Base-by-base conservation (phyloP, 2,329 filamentous ascomycete species). In the Trichophaea hybrida region DNA sequence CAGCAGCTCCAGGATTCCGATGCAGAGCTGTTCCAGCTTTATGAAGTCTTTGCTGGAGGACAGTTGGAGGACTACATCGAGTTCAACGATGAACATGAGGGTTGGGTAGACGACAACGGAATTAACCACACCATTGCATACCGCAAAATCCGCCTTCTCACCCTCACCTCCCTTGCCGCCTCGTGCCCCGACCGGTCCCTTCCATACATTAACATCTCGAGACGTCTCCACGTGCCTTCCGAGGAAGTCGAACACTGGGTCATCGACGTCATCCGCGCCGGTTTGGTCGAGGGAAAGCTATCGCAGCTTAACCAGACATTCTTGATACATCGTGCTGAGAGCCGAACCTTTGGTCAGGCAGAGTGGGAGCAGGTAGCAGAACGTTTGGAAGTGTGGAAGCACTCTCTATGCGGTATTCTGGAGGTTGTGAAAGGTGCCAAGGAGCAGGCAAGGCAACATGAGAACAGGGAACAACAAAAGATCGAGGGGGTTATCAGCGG, bases 231-330 rank as follows among this genome's bases (percentile, higher is more conserved):
- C 74, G 83, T 98, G 59, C 83, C 88, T 50, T 71, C 76, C 51
- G 83, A 86, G 65, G 88, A 97, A 65, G 88, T 97, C 46, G 93
- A 98, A 79, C 86, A 91, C 80, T 98, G 93, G 93, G 88, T 94
- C 67, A 98, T 98, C 70, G 93, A 98, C 73, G 90, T 94, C 68
- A 96, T 98, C 75, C 88, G 93, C 67, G 88, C 90, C 52, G 89
- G 90, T 37, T 82, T 98, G 40, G 88, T 98, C 56, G 93, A 98
- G 77, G 93, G 93, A 72, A 94, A 94, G 76, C 82, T 98, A 68
- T 93, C 86, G 61, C 93, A 98, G 76, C 80, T 91, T 72, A 89
- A 88, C 72, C 82, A 88, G 72, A 86, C 91, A 65, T 97, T 98
- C 79, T 79, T 96, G 57, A 88, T 98, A 64, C 93, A 98, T 78